Conservation (phyloP, 257 asterid genomes). For the Solanum bukasovii region DNA sequence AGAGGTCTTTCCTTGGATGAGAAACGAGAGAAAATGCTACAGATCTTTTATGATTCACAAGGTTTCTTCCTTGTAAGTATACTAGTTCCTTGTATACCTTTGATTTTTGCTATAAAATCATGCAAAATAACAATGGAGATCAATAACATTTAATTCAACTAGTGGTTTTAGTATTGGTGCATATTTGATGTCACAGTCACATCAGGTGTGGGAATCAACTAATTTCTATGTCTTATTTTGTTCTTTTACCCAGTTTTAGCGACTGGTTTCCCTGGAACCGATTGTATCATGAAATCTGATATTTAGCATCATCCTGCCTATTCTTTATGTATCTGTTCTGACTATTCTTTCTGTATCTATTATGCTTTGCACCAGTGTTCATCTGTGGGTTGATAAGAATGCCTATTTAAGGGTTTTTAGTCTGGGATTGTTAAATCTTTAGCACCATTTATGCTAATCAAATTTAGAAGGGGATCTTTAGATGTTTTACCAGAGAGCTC, state of each 20-base stretch:
- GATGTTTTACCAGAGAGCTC: not conserved
- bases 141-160: not conserved
- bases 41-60: constrained; percentile 80
- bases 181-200: not conserved
- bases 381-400: not conserved
- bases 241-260: not conserved
- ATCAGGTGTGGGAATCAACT: not conserved
- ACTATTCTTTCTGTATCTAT: not conserved
- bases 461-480: not conserved
- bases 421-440: not conserved
- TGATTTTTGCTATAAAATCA: not conserved
- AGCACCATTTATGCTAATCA: not conserved
- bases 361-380: not conserved
- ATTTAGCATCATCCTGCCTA: not conserved
- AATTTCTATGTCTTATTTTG: not conserved
- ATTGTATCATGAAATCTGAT: not conserved
- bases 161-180: not conserved
- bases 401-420: not conserved
- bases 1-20: constrained; percentile 94
- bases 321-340: not conserved
- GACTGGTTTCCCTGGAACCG: not conserved
- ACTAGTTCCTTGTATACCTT: constrained; percentile 49
- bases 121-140: not conserved
- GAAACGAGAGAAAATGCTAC: constrained; percentile 92
- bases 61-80: constrained; percentile 82